A percentile compares a stretch with the other conserved stretches of the same genome.
Evolutionary conservation across 2,329 filamentous ascomycete genomes (phyloP).

Genomic region (Cladorrhinum sp.): DNA sequence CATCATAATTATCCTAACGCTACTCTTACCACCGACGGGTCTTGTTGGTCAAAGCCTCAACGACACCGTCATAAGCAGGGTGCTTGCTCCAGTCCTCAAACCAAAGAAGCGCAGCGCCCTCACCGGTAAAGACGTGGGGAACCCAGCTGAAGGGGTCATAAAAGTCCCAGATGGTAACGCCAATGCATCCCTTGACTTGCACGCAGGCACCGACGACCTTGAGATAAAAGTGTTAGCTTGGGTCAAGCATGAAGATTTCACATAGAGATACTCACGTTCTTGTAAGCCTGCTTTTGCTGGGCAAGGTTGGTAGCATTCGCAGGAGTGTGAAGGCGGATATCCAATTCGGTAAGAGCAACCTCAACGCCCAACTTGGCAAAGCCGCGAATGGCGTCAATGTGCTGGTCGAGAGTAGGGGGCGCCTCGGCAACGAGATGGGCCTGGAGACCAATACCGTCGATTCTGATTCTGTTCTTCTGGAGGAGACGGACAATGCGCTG

Average conservation of each 20-base stretch:
- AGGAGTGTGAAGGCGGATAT: conserved; percentile 47
- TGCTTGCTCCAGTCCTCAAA: conserved; percentile 33
- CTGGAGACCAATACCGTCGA: conserved; percentile 55
- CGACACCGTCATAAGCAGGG: conserved; percentile 26
- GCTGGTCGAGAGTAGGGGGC: conserved; percentile 44
- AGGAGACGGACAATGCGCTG: conserved; percentile 44
- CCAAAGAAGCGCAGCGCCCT: conserved; percentile 37
- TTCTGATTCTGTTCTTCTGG: conserved; percentile 46
- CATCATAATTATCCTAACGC: background rate
- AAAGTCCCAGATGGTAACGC: conserved; percentile 45
- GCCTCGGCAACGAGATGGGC: conserved; percentile 54
- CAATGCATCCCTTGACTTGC: conserved; percentile 37
- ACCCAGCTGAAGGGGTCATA: conserved; percentile 43
- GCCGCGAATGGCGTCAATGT: conserved; percentile 45
- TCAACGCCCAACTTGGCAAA: conserved; percentile 53
- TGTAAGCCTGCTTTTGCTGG: conserved; percentile 48
- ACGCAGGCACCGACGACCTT: conserved; percentile 34
- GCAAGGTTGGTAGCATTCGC: conserved; percentile 38
- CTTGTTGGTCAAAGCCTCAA: conserved; percentile 25
- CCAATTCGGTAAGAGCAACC: conserved; percentile 59
- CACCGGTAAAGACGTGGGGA: conserved; percentile 34
- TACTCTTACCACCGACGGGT: conserved; percentile 4
- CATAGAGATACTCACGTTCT: conserved; percentile 20
- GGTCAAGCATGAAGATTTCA: background rate
- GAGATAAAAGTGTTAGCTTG: background rate